Percentiles rank a stretch among this genome's conserved stretches.
Evolutionary conservation across 352 stramenopile genomes (phyloP).

Genomic region (Phytophthora fragariae): DNA sequence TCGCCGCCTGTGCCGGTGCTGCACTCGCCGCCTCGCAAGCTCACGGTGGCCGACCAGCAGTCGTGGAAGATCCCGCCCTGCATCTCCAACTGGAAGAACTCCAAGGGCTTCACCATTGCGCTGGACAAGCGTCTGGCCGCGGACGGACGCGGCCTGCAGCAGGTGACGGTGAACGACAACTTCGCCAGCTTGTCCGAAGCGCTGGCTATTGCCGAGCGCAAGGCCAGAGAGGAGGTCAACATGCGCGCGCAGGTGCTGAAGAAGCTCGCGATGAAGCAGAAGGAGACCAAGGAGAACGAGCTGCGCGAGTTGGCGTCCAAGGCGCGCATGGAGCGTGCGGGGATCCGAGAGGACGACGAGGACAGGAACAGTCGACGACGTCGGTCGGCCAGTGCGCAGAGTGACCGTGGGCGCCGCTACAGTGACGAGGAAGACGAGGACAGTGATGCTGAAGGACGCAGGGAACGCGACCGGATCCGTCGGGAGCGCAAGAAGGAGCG

Average conservation of each 20-base stretch:
- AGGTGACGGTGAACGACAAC: slow-evolving; percentile 98
- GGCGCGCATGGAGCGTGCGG: slow-evolving; percentile 93
- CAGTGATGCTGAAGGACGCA: slow-evolving; percentile 53
- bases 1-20: slow-evolving; percentile 92
- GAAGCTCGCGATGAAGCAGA: slow-evolving; percentile 92
- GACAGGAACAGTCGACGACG: slow-evolving; percentile 31
- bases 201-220: slow-evolving; percentile 97
- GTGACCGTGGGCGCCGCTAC: slow-evolving; percentile 16
- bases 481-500: slow-evolving; percentile 94
- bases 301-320: slow-evolving; percentile 94
- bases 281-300: slow-evolving; percentile 96
- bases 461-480: slow-evolving; percentile 83
- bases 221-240: slow-evolving; percentile 97
- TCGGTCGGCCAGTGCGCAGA: slow-evolving; percentile 32
- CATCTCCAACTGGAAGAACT: slow-evolving; percentile 99
- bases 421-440: slow-evolving; percentile 28
- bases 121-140: slow-evolving; percentile 99
- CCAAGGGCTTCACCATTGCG: slow-evolving; percentile 98
- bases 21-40: slow-evolving; percentile 93
- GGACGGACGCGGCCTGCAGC: slow-evolving; percentile 96
- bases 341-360: slow-evolving; percentile 44
- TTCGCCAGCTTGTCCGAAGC: slow-evolving; percentile 98
- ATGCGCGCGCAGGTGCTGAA: slow-evolving; percentile 92
- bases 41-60: slow-evolving; percentile 94
- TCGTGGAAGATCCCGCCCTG: slow-evolving; percentile 99